phyloP scores from a whole-genome alignment of 441 rosid genomes.

The Populus hybrid region DNA sequence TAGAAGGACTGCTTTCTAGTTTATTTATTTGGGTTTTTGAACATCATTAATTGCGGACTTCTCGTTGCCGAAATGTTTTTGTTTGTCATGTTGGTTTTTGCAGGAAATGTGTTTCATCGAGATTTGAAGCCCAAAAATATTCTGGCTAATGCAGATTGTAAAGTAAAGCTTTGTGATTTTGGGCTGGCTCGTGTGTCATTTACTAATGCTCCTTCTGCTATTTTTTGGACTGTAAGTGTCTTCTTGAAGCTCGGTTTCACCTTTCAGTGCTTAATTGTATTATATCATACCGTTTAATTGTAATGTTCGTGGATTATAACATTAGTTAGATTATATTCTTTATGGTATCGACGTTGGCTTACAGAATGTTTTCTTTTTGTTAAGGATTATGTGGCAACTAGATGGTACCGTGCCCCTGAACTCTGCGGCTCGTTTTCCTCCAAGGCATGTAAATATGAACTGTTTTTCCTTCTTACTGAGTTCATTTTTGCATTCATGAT shows the following conservation, averaged over 20 bases:
- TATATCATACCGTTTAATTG: background rate
- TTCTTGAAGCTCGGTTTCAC: constrained; percentile 20
- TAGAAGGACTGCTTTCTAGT: constrained; percentile 7
- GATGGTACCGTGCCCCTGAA: constrained; percentile 99
- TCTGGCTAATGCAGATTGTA: constrained; percentile 97
- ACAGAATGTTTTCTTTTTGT: constrained; percentile 11
- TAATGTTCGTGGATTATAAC: background rate
- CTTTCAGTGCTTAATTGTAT: background rate
- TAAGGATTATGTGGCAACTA: constrained; percentile 98
- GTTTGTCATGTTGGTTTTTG: constrained; percentile 11
- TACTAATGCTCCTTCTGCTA: constrained; percentile 89
- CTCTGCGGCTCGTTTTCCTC: constrained; percentile 97
- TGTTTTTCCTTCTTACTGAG: background rate
- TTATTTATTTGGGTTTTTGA: constrained; percentile 4
- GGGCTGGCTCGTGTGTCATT: constrained; percentile 98
- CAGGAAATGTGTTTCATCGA: constrained; percentile 96
- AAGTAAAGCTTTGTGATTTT: constrained; percentile 95
- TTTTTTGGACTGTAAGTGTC: constrained; percentile 94
- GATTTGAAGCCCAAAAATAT: constrained; percentile 95
- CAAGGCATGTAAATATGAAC: constrained; percentile 45
- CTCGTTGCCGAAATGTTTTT: background rate
- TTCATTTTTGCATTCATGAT: background rate
- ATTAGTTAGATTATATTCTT: background rate
- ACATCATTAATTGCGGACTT: background rate
- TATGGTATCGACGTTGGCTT: constrained; percentile 7